phyloP scores from a whole-genome alignment of 306 rosid species.

The Lupinus albus region DNA sequence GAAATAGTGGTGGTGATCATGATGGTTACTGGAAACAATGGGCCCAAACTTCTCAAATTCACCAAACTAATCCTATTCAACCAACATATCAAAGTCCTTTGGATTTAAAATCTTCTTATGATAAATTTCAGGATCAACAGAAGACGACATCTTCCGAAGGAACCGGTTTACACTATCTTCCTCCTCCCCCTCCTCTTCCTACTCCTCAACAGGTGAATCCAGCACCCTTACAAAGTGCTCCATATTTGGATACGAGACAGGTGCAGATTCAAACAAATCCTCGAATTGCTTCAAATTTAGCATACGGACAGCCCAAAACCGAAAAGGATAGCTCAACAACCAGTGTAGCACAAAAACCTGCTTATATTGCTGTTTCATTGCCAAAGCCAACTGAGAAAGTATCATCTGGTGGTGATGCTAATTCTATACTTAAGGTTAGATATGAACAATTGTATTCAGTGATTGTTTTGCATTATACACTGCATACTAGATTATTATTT shows the following conservation, averaged over 20 bases:
- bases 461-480: constrained; percentile 14
- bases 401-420: constrained; percentile 66
- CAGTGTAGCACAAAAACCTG: constrained; percentile 66
- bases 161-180: constrained; percentile 54
- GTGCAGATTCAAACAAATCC: constrained; percentile 97
- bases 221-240: constrained; percentile 54
- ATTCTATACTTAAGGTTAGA: constrained; percentile 76
- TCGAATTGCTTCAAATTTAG: constrained; percentile 82
- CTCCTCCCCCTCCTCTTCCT: constrained; percentile 49
- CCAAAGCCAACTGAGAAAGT: constrained; percentile 65
- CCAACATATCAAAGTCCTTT: constrained; percentile 78
- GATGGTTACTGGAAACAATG: constrained; percentile 93
- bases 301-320: constrained; percentile 60
- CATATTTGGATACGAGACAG: constrained; percentile 69
- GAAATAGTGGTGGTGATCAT: constrained; percentile 69
- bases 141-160: constrained; percentile 60
- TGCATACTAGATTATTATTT: neutral
- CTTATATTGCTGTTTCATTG: constrained; percentile 78
- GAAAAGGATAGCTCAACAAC: constrained; percentile 67
- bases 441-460: constrained; percentile 28
- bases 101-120: constrained; percentile 84
- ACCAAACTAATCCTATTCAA: constrained; percentile 66
- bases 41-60: constrained; percentile 72
- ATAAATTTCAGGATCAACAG: constrained; percentile 93
- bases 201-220: constrained; percentile 62